Base-by-base conservation (phyloP, 2,329 filamentous ascomycete species). In the Lasiodiplodia gonubiensis region DNA sequence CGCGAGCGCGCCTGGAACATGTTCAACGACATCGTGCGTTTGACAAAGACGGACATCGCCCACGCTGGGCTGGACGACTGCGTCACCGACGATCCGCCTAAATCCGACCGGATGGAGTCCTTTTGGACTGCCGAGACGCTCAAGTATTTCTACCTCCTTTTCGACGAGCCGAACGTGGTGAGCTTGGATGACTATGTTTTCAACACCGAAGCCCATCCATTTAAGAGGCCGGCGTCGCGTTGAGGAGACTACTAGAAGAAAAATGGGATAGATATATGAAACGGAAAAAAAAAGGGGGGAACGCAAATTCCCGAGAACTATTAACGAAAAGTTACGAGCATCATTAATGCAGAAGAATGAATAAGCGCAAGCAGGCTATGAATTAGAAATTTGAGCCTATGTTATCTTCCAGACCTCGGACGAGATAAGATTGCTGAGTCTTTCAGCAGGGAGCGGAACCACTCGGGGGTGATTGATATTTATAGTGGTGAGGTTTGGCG, bases 61-160 rank as follows among this genome's bases (percentile, higher is more conserved):
- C 82, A 84, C 69, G 82, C 82, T 0, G 82, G 80, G 7, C 67
- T 85, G 23, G 67, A 70, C 11, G 82, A 84, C 68, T 75, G 84
- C 0, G 77, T 76, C 16, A 64, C 73, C 11, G 69, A 76, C 12
- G 70, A 73, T 23, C 77, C 82, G 27, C 73, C 76, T 2, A 77
- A 77, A 46, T 70, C 70, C 59, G 82, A 84, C 70, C 78, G 76
- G 23, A 83, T 83, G 80, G 83, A 84, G 73, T 75, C 77, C 64
- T 84, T 83, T 71, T 84, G 82, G 82, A 77, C 81, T 76, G 82
- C 80, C 1, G 82, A 83, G 72, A 84, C 82, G 61, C 72, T 84
- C 57, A 84, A 84, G 71, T 84, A 84, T 69, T 84, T 84, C 67
- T 84, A 82, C 68, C 72, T 84, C 23, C 72, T 81, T 5, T 84